These are phyloP conservation scores for Cryptococcus jaspeensis DNA, from an alignment of 1,284 basidiomycete genomes.

Conservation along the genomic window DNA sequence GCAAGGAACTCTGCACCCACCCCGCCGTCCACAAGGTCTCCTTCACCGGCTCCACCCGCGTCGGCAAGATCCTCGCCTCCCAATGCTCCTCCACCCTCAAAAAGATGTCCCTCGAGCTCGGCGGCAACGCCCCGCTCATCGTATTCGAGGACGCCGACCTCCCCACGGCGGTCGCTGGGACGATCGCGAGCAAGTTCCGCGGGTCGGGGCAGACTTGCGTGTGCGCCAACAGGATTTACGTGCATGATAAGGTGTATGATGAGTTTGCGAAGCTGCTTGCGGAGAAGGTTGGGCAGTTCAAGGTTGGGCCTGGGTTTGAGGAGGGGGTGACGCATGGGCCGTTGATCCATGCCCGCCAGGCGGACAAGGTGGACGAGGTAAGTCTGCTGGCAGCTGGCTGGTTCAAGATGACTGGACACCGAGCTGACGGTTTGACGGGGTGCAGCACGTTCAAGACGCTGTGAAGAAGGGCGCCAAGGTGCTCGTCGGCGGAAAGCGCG, in stretches of 20 bases:
- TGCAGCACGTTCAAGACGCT: constrained; percentile 79
- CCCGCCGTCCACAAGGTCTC: constrained; percentile 66
- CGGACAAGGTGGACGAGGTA: constrained; percentile 74
- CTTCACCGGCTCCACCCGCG: constrained; percentile 86
- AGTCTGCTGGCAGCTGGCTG: constrained; percentile 6
- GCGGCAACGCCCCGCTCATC: constrained; percentile 49
- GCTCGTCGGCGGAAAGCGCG: constrained; percentile 76
- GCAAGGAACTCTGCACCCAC: constrained; percentile 48
- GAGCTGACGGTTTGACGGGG: neutral
- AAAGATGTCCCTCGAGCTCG: constrained; percentile 77
- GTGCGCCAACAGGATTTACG: constrained; percentile 50
- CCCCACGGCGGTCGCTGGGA: constrained; percentile 88
- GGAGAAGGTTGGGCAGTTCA: constrained; percentile 73
- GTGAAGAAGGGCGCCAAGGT: constrained; percentile 79
- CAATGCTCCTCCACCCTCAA: constrained; percentile 86
- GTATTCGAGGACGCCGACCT: constrained; percentile 97
- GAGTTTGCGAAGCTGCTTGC: constrained; percentile 47
- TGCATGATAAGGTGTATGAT: constrained; percentile 50
- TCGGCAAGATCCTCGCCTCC: constrained; percentile 84
- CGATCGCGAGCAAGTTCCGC: constrained; percentile 88
- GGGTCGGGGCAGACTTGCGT: constrained; percentile 77
- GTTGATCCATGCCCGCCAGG: constrained; percentile 80
- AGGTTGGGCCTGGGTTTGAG: constrained; percentile 85
- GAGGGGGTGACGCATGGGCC: constrained; percentile 85
- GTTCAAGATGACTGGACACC: neutral